Evolutionary conservation across 176 grass and related monocot species (phyloP).

Genomic region (Hyparrhenia diplandra): DNA sequence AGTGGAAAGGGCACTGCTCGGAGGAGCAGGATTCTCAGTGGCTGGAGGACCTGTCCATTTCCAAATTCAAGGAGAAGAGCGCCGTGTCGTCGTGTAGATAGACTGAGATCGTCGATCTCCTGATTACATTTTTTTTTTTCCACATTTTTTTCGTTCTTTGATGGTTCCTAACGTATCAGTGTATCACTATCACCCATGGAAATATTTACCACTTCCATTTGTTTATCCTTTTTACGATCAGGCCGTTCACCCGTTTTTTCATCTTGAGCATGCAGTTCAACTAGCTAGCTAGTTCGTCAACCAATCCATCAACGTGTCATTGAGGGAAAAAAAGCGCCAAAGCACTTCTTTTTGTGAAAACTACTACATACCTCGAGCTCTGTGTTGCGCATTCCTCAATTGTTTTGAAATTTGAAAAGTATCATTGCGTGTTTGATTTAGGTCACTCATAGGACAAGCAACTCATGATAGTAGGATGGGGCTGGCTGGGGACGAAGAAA

Average conservation of each 20-base stretch:
- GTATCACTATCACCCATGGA: background rate
- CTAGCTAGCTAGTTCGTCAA: background rate
- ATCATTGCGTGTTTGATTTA: background rate
- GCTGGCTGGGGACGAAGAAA: background rate
- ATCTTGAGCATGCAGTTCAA: background rate
- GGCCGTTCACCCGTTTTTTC: too few species aligned
- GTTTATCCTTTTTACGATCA: too few species aligned
- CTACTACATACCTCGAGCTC: background rate
- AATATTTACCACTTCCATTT: background rate
- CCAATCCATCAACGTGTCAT: background rate
- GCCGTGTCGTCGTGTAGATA: background rate
- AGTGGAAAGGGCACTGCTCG: background rate
- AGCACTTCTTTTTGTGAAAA: background rate
- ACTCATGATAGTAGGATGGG: background rate
- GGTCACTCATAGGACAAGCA: too few species aligned
- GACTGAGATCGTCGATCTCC: background rate
- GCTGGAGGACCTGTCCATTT: slow-evolving; percentile 34
- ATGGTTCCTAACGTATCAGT: background rate
- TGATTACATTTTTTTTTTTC: background rate
- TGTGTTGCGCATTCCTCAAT: background rate
- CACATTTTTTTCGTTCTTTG: background rate
- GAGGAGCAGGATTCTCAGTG: slow-evolving; percentile 38
- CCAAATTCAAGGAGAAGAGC: slow-evolving; percentile 31
- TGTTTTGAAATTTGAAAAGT: background rate
- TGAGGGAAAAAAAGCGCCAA: background rate